Percentiles rank a stretch among this genome's conserved stretches.
phyloP scores from a whole-genome alignment of 2,329 filamentous ascomycete genomes.

The Sclerotinia minor region DNA sequence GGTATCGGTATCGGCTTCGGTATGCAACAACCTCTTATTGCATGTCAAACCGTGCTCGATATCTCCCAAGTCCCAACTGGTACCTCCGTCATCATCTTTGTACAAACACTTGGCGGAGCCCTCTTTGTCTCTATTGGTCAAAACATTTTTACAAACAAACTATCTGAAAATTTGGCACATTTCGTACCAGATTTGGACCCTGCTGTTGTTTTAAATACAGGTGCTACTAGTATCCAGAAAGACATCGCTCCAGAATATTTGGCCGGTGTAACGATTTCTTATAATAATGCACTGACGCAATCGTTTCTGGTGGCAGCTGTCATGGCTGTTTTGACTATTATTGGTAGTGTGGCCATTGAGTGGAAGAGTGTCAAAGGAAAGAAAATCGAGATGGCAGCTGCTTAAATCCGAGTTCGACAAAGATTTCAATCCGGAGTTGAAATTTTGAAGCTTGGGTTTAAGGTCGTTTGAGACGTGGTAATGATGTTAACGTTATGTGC shows the following conservation, averaged over 20 bases:
- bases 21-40: slow-evolving; percentile 59
- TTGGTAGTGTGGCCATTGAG: slow-evolving; percentile 19
- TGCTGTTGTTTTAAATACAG: slow-evolving; percentile 47
- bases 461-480: not conserved
- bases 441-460: not conserved
- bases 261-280: slow-evolving; percentile 56
- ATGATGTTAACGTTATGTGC: not conserved
- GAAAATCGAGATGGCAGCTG: slow-evolving; percentile 40
- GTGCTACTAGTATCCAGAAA: slow-evolving; percentile 60
- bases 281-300: slow-evolving; percentile 55
- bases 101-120: slow-evolving; percentile 59
- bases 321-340: slow-evolving; percentile 14
- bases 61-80: slow-evolving; percentile 55
- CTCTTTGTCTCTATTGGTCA: slow-evolving; percentile 59
- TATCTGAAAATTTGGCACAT: slow-evolving; percentile 42
- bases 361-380: slow-evolving; percentile 52
- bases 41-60: slow-evolving; percentile 57
- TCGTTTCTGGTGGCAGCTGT: slow-evolving; percentile 53
- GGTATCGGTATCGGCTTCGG: slow-evolving; percentile 59
- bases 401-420: slow-evolving; percentile 24
- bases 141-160: slow-evolving; percentile 46
- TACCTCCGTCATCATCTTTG: slow-evolving; percentile 56
- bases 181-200: slow-evolving; percentile 48
- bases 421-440: not conserved
- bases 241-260: slow-evolving; percentile 53